Base-by-base conservation (phyloP, 1,139 yeast genomes). In the Tardiomyces digboiensis region DNA sequence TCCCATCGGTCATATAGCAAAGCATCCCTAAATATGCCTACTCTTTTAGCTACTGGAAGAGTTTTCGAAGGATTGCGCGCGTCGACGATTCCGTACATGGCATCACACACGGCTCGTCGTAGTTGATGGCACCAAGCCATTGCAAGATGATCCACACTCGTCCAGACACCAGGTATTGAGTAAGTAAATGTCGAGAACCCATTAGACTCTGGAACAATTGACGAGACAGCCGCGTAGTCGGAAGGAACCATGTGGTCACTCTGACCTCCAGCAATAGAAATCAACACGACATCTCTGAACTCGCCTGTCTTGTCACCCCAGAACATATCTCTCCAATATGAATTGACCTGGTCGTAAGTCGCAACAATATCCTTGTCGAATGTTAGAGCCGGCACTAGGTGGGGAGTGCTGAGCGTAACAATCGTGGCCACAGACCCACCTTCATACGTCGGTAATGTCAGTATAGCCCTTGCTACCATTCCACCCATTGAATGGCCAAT, bases 401-500 rank as follows among this genome's bases (percentile, higher is more conserved):
- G 98, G 0, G 99, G 99, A 0, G 97, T 79, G 0, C 97, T 84
- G 44, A 93, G 67, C 0, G 98, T 89, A 19, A 91, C 54, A 14
- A 91, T 84, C 0, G 97, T 82, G 56, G 87, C 87, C 16, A 93
- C 76, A 1, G 95, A 82, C 16, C 73, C 76, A 1, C 75, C 75
- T 1, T 69, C 57, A 59, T 87, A 89, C 56, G 87, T 88, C 1
- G 89, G 86, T 46, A 91, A 64, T 0, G 89, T 78, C 7, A 83
- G 68, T 78, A 86, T 76, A 1, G 82, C 79, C 47, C 96, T 70
- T 2, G 94, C 81, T 1, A 88, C 96, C 13, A 87, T 74, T 2
- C 97, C 97, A 37, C 97, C 97, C 97, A 88, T 88, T 61, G 98
- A 91, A 65, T 93, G 99, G 1, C 88, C 97, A 3, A 93, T 59